Base-by-base conservation (phyloP, 345 rosid species). In the Combretum micranthum region DNA sequence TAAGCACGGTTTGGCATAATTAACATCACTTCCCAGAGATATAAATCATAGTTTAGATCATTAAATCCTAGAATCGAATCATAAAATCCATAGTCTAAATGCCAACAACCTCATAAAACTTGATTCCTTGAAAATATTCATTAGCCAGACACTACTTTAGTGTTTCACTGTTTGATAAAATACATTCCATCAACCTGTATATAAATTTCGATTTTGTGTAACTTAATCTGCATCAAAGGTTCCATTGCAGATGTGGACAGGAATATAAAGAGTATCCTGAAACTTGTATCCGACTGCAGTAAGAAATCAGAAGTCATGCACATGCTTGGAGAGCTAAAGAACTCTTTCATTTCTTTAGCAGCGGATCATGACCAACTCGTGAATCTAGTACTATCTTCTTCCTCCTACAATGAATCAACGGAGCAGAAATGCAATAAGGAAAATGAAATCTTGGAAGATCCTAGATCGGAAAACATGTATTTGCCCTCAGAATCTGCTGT, bases 231-330 rank as follows among this genome's bases (percentile, higher is more conserved):
- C 10, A 2, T 16, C 21, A 32, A 37, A 46, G 19, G 15, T 42
- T 55, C 44, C 7, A 22, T 39, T 68, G 70, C 82, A 82, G 87
- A 75, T 13, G 52, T 66, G 22, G 72, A 75, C 15, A 58, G 50
- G 59, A 76, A 72, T 21, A 63, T 70, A n/a, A 60, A 64, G 26
- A 64, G 62, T 47, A 59, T 72, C 52, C 44, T 50, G 70, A 68
- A 43, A 66, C 63, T 78, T 37, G n/a, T 70, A 61, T 72, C 49
- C 57, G 68, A 63, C 37, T 42, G 61, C 2, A 48, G 59, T 0
- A 55, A 44, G 42, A 50, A 20, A 42, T 2, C 42, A 62, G 67
- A 70, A 56, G 56, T 77, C 13, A 39, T 66, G 23, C 51, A 39
- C 57, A 63, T 63, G 69, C 68, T 80, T 20, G 78, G 64, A 64